Evolutionary conservation across 495 filamentous ascomycete species (phyloP).

Genomic region (Daldinia childiae): DNA sequence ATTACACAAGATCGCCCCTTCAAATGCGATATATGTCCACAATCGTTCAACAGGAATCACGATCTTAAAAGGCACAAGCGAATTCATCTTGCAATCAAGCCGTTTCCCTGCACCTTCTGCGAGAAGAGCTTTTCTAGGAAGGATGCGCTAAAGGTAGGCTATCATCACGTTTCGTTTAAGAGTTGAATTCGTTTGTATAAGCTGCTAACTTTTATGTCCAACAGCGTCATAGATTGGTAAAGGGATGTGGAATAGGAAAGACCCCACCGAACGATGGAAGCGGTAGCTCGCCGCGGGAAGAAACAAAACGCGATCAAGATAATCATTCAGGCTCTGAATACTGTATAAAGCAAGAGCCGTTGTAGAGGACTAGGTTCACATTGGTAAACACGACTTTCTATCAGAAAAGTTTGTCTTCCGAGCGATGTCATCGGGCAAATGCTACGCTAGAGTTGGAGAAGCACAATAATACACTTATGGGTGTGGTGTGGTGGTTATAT

Average conservation of each 20-base stretch:
- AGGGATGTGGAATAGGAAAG: constrained; percentile 80
- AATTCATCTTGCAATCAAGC: constrained; percentile 95
- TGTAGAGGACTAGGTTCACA: neutral
- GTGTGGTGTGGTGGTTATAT: constrained; percentile 3
- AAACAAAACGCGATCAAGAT: constrained; percentile 28
- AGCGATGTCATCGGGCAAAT: constrained; percentile 2
- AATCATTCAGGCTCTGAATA: constrained; percentile 7
- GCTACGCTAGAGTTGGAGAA: constrained; percentile 4
- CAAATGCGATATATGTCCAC: constrained; percentile 91
- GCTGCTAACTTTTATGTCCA: constrained; percentile 28
- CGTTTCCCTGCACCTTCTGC: constrained; percentile 89
- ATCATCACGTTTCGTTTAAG: neutral
- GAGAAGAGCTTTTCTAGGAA: constrained; percentile 98
- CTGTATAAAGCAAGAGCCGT: constrained; percentile 36
- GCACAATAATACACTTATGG: neutral
- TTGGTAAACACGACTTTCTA: neutral
- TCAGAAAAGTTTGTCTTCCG: neutral
- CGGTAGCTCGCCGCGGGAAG: constrained; percentile 28
- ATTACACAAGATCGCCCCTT: constrained; percentile 80
- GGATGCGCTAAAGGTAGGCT: constrained; percentile 90
- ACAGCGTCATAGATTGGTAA: constrained; percentile 92
- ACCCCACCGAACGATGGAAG: constrained; percentile 32
- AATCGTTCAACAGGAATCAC: constrained; percentile 96
- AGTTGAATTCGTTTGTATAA: neutral
- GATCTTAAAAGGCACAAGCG: constrained; percentile 95